Evolutionary conservation across 2,329 filamentous ascomycete species (phyloP).

Genomic region (Cercospora janseana): DNA sequence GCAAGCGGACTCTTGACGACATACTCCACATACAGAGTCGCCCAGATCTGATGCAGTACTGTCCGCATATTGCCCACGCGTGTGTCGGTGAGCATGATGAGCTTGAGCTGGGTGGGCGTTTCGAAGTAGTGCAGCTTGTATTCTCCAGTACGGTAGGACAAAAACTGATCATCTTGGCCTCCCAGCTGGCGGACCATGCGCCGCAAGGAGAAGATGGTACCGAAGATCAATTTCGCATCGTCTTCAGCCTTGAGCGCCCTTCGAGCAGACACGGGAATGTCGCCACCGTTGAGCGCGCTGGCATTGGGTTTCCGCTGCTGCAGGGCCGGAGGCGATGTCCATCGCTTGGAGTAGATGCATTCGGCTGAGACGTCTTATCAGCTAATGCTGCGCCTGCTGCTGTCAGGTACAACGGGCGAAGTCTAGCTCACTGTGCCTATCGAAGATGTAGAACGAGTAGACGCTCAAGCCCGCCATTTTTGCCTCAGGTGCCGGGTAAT

Average conservation of each 20-base stretch:
- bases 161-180: slow-evolving; percentile 86
- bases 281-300: slow-evolving; percentile 16
- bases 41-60: slow-evolving; percentile 96
- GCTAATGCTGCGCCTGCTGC: not conserved
- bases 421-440: slow-evolving; percentile 88
- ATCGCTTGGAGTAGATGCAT: slow-evolving; percentile 92
- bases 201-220: slow-evolving; percentile 90
- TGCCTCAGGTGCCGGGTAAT: slow-evolving; percentile 11
- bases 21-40: slow-evolving; percentile 96
- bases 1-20: slow-evolving; percentile 65
- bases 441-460: slow-evolving; percentile 98
- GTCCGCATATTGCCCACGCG: slow-evolving; percentile 71
- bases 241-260: slow-evolving; percentile 53
- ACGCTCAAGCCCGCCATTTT: slow-evolving; percentile 66
- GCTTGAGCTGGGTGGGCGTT: slow-evolving; percentile 91
- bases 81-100: slow-evolving; percentile 95
- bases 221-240: slow-evolving; percentile 96
- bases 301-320: slow-evolving; percentile 12
- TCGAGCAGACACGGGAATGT: slow-evolving; percentile 16
- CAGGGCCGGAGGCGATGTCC: slow-evolving; percentile 52
- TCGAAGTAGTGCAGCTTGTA: slow-evolving; percentile 99
- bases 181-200: slow-evolving; percentile 97
- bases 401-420: not conserved
- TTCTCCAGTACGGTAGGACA: slow-evolving; percentile 86
- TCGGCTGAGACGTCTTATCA: slow-evolving; percentile 62